Base-by-base conservation (phyloP, 176 grass and related monocot species). In the Dendrocalamus sinicus region DNA sequence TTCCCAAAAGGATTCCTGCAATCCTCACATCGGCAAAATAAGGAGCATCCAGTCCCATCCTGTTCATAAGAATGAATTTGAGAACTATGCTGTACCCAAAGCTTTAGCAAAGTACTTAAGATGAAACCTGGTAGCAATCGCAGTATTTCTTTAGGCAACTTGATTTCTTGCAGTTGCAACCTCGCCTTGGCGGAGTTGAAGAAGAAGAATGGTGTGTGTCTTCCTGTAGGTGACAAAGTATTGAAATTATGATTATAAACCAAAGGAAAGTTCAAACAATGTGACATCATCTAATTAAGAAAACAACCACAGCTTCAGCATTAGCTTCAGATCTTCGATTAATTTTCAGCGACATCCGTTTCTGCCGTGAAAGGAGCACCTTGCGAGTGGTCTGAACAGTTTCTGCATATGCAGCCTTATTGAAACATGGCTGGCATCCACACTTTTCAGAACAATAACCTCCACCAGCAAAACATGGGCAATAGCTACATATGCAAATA, bases 141-240 rank as follows among this genome's bases (percentile, higher is more conserved):
- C 91, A 93, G 40, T 93, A 93, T 88, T 93, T 93, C 85, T 93
- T 93, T 57, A 90, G 82, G 82, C 91, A 93, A 85, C 85, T 93
- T 75, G 91, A 93, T 79, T 93, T 93, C 88, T 93, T 93, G 91
- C 91, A 93, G 62, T 85, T 93, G 78, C 91, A 93, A 70, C 91
- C 85, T 79, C 78, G 73, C 75, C 54, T 93, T 70, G 82, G 91
- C 0, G 85, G 91, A 78, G 88, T 87, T 46, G 88, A 93, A 64
- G 91, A 89, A 75, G 91, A 90, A 32, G 91, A 88, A 81, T 88
- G 75, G 59, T 79, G 85, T 48, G 85, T 32, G 40, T 93, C 85
- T 93, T 93, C 88, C 91, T 93, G 65, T 50, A 50, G 22, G 20
- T 20, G 46, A 82, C 12, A 70, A 45, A 60, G 30, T 12, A 54